phyloP scores from a whole-genome alignment of 306 rosid species.

The Rosa lucieae region DNA sequence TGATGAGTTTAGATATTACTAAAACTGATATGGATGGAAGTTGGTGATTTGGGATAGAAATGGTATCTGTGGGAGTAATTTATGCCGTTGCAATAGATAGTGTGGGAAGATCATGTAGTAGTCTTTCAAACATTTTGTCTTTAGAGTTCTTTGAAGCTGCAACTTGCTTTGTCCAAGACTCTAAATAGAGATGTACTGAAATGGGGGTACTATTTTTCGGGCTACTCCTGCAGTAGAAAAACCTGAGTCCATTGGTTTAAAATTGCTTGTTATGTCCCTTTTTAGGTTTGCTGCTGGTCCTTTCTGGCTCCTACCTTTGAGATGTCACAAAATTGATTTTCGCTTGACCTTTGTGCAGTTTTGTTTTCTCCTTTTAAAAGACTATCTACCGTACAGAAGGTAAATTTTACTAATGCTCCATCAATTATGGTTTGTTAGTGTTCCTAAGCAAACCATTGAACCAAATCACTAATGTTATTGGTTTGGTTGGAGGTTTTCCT shows the following conservation, averaged over 20 bases:
- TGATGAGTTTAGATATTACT: background rate
- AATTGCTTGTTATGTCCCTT: background rate
- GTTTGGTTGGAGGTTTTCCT: background rate
- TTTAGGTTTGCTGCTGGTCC: background rate
- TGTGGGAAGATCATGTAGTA: background rate
- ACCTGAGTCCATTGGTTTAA: background rate
- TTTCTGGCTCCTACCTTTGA: background rate
- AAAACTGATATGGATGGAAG: background rate
- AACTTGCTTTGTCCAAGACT: background rate
- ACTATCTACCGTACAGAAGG: background rate
- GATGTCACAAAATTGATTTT: background rate
- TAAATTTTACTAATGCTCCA: background rate
- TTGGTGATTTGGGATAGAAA: background rate
- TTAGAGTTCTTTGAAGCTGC: background rate
- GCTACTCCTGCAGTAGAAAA: background rate
- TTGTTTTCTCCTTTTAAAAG: too few relatives aligned
- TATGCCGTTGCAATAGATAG: background rate
- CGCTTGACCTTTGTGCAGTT: background rate
- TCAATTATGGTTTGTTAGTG: background rate
- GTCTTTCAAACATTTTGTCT: background rate
- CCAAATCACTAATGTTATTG: background rate
- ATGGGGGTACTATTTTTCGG: background rate
- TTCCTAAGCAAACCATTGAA: background rate
- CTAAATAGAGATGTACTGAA: background rate
- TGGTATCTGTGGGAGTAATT: background rate